phyloP scores from a whole-genome alignment of 805 yeast species.

The Lachancea nothofagi region DNA sequence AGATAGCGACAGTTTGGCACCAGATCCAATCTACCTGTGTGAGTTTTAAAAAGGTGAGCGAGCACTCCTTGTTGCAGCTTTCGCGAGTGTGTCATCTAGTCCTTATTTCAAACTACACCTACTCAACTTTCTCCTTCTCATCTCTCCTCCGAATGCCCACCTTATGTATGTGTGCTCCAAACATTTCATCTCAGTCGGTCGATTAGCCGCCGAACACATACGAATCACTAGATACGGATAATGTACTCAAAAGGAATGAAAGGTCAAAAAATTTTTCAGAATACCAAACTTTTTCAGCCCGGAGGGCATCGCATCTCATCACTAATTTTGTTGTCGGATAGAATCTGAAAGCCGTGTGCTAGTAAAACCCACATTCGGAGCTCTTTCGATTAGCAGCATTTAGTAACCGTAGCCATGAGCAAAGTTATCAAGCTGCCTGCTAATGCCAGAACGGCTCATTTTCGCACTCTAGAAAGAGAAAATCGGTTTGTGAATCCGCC shows the following conservation, averaged over 20 bases:
- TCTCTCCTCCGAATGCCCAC: background rate
- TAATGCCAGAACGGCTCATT: conserved; percentile 38
- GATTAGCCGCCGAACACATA: conserved; percentile 5
- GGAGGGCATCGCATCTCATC: conserved; percentile 6
- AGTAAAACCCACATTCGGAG: background rate
- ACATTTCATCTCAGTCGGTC: too few relatives aligned
- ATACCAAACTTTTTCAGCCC: background rate
- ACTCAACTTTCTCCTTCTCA: too few relatives aligned
- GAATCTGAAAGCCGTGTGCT: conserved; percentile 3
- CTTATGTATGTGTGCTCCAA: too few relatives aligned
- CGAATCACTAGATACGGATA: background rate
- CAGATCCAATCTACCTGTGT: too few relatives aligned
- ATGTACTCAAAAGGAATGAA: background rate
- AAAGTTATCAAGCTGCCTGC: conserved; percentile 27
- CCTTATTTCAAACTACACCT: too few relatives aligned
- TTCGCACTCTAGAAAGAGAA: conserved; percentile 80
- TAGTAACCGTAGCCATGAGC: conserved; percentile 21
- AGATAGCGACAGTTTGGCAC: too few relatives aligned
- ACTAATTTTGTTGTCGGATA: conserved; percentile 4
- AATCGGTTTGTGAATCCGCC: conserved; percentile 83
- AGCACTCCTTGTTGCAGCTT: too few relatives aligned
- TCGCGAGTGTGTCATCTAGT: too few relatives aligned
- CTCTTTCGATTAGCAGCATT: background rate
- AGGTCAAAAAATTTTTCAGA: conserved; percentile 8
- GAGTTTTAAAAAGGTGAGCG: too few relatives aligned